A percentile compares a stretch with the other conserved stretches of the same genome.
These are phyloP conservation scores for Termitomyces sp. DNA, from an alignment of 768 basidiomycete species.

Conservation along the genomic window DNA sequence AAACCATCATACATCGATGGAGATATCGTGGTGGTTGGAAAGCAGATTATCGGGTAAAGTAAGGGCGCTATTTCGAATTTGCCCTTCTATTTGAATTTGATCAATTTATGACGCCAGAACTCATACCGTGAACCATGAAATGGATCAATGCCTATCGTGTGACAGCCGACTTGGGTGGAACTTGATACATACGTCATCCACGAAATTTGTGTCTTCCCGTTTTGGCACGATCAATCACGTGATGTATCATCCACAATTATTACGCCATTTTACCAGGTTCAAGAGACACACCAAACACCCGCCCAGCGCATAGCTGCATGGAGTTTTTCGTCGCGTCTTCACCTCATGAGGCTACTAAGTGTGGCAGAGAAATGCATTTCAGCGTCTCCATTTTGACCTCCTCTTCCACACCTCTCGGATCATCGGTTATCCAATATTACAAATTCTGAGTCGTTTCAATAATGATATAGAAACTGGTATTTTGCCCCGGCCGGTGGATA, in stretches of 20 bases:
- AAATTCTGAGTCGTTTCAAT: neutral
- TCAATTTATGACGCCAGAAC: neutral
- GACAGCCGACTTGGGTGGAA: too few relatives aligned
- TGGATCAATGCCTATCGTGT: neutral
- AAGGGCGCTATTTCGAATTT: neutral
- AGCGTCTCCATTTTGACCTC: neutral
- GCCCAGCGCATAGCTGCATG: too few relatives aligned
- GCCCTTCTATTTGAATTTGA: neutral
- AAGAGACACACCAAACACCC: too few relatives aligned
- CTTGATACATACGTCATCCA: too few relatives aligned
- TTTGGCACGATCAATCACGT: too few relatives aligned
- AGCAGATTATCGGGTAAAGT: neutral
- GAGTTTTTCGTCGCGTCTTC: neutral
- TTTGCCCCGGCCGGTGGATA: neutral
- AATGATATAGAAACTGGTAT: neutral
- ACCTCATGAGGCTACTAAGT: neutral
- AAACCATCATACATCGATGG: conserved; percentile 7
- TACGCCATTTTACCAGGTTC: neutral
- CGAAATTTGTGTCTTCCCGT: too few relatives aligned
- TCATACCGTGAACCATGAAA: neutral
- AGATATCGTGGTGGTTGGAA: neutral
- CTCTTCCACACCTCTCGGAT: neutral
- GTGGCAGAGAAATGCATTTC: neutral
- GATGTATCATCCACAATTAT: neutral
- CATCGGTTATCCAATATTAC: neutral